Conservation (phyloP, 179 eudicot species). For the Beta lomatogona region DNA sequence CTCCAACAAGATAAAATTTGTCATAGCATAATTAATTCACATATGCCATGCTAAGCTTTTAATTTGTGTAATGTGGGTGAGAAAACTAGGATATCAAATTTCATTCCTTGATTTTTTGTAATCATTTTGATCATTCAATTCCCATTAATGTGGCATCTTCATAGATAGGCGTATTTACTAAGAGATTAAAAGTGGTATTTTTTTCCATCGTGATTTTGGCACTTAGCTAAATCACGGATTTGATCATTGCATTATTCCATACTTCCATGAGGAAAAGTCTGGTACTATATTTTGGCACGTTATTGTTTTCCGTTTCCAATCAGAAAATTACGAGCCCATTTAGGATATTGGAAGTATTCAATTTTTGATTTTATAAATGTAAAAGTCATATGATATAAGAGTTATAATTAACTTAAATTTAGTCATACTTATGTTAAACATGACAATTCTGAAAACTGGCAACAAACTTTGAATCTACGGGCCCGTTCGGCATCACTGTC, state of each 20-base stretch:
- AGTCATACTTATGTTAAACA: too few relatives aligned
- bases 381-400: too few relatives aligned
- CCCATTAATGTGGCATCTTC: constrained; percentile 18
- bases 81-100: neutral
- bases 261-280: too few relatives aligned
- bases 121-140: constrained; percentile 13
- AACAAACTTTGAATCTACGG: too few relatives aligned
- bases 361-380: too few relatives aligned
- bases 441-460: too few relatives aligned
- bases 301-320: too few relatives aligned
- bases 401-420: too few relatives aligned
- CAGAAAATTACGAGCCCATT: too few relatives aligned
- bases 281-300: too few relatives aligned
- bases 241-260: neutral
- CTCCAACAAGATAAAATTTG: neutral
- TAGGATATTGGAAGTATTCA: too few relatives aligned
- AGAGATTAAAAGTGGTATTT: neutral
- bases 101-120: constrained; percentile 17
- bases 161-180: neutral
- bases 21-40: constrained; percentile 15
- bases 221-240: neutral
- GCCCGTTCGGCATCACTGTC: too few relatives aligned
- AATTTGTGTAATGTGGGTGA: neutral
- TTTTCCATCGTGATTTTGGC: neutral
- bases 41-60: neutral